Percentiles rank a stretch among this genome's conserved stretches.
phyloP scores from a whole-genome alignment of 306 rosid species.

The Medicago ruthenica region DNA sequence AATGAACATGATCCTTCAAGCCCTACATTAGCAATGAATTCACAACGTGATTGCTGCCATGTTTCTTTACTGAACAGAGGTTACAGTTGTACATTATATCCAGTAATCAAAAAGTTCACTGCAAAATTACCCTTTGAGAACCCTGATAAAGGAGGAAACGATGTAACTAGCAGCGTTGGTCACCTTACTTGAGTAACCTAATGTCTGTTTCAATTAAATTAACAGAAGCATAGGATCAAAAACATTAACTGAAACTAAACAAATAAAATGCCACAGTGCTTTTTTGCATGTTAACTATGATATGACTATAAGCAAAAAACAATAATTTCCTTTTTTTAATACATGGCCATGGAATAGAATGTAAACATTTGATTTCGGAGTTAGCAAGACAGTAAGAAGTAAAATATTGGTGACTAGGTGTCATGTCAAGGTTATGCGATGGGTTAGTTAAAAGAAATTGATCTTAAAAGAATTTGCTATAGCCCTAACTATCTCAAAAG shows the following conservation, averaged over 20 bases:
- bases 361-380: slow-evolving; percentile 9
- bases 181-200: slow-evolving; percentile 54
- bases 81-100: slow-evolving; percentile 23
- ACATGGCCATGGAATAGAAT: not conserved
- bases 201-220: slow-evolving; percentile 64
- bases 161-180: slow-evolving; percentile 54
- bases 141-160: slow-evolving; percentile 65
- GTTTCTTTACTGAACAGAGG: slow-evolving; percentile 11
- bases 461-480: too few species aligned
- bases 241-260: too few species aligned
- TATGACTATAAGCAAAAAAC: too few species aligned
- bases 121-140: slow-evolving; percentile 72
- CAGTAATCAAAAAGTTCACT: slow-evolving; percentile 29
- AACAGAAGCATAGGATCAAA: slow-evolving; percentile 46
- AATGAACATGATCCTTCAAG: too few species aligned
- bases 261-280: too few species aligned
- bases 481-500: too few species aligned
- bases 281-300: too few species aligned
- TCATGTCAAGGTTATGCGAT: too few species aligned
- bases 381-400: too few species aligned
- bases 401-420: too few species aligned
- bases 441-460: too few species aligned
- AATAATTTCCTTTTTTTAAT: too few species aligned
- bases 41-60: slow-evolving; percentile 25
- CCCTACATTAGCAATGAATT: slow-evolving; percentile 30